Percentiles rank a stretch among this genome's conserved stretches.
Evolutionary conservation across 805 yeast species (phyloP).

Genomic region (Kazachstania taianensis): DNA sequence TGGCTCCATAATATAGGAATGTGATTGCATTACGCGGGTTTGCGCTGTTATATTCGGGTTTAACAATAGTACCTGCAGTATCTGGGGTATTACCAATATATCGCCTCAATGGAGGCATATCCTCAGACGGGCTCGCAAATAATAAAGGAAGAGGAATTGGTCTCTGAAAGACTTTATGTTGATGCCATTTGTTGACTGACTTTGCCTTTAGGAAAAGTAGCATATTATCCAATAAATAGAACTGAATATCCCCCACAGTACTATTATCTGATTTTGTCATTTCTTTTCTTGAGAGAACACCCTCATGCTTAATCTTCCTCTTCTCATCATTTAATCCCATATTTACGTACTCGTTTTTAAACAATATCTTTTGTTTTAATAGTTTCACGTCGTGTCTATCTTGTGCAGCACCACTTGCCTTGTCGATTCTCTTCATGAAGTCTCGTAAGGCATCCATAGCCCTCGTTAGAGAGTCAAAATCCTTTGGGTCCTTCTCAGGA

Average conservation of each 20-base stretch:
- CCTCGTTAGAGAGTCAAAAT: constrained; percentile 42
- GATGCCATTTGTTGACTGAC: constrained; percentile 80
- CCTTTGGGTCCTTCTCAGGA: constrained; percentile 51
- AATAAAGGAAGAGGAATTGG: constrained; percentile 76
- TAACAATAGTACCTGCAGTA: constrained; percentile 23
- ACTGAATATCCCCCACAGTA: constrained; percentile 59
- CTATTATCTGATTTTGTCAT: constrained; percentile 19
- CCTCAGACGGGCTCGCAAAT: constrained; percentile 68
- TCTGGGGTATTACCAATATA: constrained; percentile 26
- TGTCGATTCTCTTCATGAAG: constrained; percentile 61
- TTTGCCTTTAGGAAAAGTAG: constrained; percentile 77
- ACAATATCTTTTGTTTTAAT: constrained; percentile 73
- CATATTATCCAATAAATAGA: constrained; percentile 82
- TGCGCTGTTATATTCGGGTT: constrained; percentile 14
- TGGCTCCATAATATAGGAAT: constrained; percentile 29
- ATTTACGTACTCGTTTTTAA: constrained; percentile 77
- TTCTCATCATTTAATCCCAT: constrained; percentile 75
- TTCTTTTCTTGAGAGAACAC: constrained; percentile 29
- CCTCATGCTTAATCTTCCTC: constrained; percentile 48
- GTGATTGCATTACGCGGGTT: constrained; percentile 29
- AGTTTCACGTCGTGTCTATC: constrained; percentile 85
- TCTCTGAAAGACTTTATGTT: constrained; percentile 79
- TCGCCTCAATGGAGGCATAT: constrained; percentile 53
- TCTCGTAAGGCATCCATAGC: constrained; percentile 70
- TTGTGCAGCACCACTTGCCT: constrained; percentile 87